phyloP scores from a whole-genome alignment of 2,329 filamentous ascomycete genomes.

The Colletotrichum kahawae region DNA sequence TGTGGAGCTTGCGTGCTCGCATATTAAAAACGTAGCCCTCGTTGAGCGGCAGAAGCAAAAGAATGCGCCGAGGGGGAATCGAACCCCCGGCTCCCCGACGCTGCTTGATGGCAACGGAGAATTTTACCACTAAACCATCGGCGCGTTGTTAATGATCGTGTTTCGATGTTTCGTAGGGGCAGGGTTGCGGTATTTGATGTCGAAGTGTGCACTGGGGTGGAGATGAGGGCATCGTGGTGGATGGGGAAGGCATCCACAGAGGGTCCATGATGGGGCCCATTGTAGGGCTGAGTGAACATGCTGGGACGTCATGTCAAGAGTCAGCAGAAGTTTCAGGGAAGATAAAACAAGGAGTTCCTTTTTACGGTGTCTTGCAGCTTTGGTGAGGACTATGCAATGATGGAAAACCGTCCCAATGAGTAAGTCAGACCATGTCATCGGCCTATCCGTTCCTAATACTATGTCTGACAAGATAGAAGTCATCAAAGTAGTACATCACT shows the following conservation, averaged over 20 bases:
- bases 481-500: no score
- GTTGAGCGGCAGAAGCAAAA: not conserved
- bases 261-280: not conserved
- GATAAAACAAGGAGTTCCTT: no score
- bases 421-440: no score
- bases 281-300: not conserved
- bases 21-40: not conserved
- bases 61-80: constrained; percentile 6
- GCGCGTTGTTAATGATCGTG: not conserved
- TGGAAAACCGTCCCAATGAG: no score
- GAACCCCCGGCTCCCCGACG: constrained; percentile 12
- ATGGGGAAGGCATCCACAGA: not conserved
- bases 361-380: no score
- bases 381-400: no score
- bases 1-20: not conserved
- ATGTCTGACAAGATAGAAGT: no score
- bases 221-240: not conserved
- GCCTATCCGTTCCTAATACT: no score
- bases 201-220: not conserved
- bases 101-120: constrained; percentile 9
- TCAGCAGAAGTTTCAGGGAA: not conserved
- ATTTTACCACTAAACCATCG: constrained; percentile 19
- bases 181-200: not conserved
- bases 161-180: fast-evolving
- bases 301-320: not conserved